Evolutionary conservation across 1,284 basidiomycete genomes (phyloP).

Genomic region (Peniophora sp.): DNA sequence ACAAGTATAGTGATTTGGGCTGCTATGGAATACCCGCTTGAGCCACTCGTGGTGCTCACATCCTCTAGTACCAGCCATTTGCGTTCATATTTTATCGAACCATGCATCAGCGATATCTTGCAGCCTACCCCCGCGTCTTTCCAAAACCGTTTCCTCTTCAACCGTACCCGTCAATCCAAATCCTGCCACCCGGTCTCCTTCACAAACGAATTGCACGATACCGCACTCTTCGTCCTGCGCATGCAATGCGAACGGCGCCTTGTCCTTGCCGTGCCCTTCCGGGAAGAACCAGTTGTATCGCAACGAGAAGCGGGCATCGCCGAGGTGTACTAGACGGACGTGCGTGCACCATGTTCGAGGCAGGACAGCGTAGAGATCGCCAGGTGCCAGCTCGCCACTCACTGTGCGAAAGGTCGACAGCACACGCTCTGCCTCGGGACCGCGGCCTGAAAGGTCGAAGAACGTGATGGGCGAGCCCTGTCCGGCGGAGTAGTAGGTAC

Average conservation of each 20-base stretch:
- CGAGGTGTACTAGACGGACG: slow-evolving; percentile 10
- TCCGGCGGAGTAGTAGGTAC: slow-evolving; percentile 14
- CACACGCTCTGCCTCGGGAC: slow-evolving; percentile 4
- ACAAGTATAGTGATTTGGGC: too few relatives aligned
- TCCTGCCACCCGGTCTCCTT: slow-evolving; percentile 9
- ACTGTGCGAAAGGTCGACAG: slow-evolving; percentile 12
- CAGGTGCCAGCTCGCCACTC: background rate
- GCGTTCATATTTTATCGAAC: background rate
- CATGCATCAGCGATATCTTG: slow-evolving; percentile 2
- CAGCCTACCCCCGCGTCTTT: slow-evolving; percentile 2
- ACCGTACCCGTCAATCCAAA: slow-evolving; percentile 13
- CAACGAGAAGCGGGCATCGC: slow-evolving; percentile 9
- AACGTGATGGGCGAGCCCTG: slow-evolving; percentile 15
- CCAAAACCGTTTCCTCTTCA: slow-evolving; percentile 1
- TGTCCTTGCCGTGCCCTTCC: slow-evolving; percentile 17
- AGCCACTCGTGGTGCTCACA: too few relatives aligned
- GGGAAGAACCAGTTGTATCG: slow-evolving; percentile 14
- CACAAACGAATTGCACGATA: slow-evolving; percentile 11
- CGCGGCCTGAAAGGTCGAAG: slow-evolving; percentile 12
- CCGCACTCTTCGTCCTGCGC: slow-evolving; percentile 3
- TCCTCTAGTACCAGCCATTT: too few relatives aligned
- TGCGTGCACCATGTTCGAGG: slow-evolving; percentile 14
- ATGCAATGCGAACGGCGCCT: slow-evolving; percentile 13
- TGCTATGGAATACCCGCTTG: too few relatives aligned
- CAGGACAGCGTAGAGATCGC: slow-evolving; percentile 10